Conservation (phyloP, 2,329 filamentous ascomycete species). For the Alternaria sp. region DNA sequence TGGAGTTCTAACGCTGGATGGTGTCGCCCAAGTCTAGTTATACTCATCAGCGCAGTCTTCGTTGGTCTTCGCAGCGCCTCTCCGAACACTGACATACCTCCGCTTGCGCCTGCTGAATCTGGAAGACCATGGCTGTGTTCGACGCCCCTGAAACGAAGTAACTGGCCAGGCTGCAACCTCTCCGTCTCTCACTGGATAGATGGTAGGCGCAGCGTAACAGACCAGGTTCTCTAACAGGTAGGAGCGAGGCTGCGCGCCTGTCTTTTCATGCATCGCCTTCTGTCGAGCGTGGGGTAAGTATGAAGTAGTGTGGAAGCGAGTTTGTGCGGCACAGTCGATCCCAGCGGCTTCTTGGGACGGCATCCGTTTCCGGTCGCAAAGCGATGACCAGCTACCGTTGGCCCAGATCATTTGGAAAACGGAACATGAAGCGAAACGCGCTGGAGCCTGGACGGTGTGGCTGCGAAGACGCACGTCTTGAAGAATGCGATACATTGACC, state of each 20-base stretch:
- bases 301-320: neutral
- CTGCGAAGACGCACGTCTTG: neutral
- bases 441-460: neutral
- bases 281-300: neutral
- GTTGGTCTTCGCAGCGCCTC: rapidly evolving
- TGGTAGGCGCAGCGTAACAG: neutral
- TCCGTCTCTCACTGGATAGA: neutral
- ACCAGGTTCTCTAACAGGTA: neutral
- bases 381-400: neutral
- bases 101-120: neutral
- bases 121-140: neutral
- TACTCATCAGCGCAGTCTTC: neutral
- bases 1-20: neutral
- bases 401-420: neutral
- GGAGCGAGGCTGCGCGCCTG: neutral
- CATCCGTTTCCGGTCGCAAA: neutral
- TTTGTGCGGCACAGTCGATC: neutral
- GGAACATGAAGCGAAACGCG: neutral
- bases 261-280: neutral
- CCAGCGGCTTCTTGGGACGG: neutral
- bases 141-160: neutral
- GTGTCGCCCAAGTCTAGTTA: neutral
- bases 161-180: neutral
- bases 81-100: neutral
- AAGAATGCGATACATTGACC: no score